Percentiles rank a stretch among this genome's conserved stretches.
Conservation (phyloP, 139 green algal species). For the Eudorina sp. region DNA sequence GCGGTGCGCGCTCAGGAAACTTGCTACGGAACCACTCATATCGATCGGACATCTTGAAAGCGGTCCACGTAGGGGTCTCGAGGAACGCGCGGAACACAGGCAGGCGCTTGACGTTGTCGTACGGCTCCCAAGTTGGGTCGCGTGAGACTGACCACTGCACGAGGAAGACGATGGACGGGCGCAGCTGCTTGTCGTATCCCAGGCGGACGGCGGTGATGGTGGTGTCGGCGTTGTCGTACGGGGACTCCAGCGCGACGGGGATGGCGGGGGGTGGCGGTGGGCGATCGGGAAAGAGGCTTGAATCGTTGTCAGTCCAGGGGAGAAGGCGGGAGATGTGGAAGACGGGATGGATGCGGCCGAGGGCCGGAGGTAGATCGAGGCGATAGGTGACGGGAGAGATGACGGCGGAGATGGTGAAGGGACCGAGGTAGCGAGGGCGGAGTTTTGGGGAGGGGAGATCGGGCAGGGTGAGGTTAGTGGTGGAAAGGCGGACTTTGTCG, state of each 20-base stretch:
- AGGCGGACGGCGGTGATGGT: not conserved
- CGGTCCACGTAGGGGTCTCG: not conserved
- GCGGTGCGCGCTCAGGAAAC: not conserved
- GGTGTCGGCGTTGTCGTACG: not conserved
- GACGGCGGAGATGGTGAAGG: conserved; percentile 35
- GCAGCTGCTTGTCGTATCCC: not conserved
- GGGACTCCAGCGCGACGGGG: not conserved
- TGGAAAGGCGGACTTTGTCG: conserved; percentile 43
- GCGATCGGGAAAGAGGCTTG: conserved; percentile 19
- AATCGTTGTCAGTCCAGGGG: conserved; percentile 15
- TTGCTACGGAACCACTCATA: not conserved
- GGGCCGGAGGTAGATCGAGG: conserved; percentile 19
- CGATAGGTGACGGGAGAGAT: conserved; percentile 42
- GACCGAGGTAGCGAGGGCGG: conserved; percentile 33
- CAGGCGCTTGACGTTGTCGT: not conserved
- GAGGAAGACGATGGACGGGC: not conserved
- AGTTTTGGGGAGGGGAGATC: conserved; percentile 37
- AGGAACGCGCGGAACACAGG: not conserved
- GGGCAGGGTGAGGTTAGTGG: conserved; percentile 33
- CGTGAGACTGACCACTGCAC: not conserved
- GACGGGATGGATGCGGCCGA: conserved; percentile 33
- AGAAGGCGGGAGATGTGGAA: conserved; percentile 46
- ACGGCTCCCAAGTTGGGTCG: not conserved
- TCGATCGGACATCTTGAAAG: not conserved
- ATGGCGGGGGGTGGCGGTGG: not conserved